Conservation (phyloP, 164 flowering plant species). For the Paratinospora sagittata region DNA sequence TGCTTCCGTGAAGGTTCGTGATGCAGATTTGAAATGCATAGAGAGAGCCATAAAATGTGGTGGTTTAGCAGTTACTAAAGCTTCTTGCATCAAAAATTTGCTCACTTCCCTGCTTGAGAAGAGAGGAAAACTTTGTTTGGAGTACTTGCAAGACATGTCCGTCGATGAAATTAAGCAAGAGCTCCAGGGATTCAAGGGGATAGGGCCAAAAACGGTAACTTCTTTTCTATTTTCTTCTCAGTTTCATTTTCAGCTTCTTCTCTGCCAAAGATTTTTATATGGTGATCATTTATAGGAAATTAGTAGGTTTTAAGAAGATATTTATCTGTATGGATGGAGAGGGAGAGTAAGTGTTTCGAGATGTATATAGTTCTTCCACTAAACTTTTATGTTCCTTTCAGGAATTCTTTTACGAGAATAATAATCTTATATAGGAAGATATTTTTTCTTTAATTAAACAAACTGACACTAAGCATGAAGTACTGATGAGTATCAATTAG, state of each 20-base stretch:
- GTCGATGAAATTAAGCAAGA: slow-evolving; percentile 74
- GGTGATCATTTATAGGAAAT: background rate
- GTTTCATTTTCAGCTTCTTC: background rate
- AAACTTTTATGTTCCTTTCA: too few species aligned
- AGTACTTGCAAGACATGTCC: slow-evolving; percentile 64
- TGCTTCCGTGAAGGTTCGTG: slow-evolving; percentile 50
- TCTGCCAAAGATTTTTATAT: background rate
- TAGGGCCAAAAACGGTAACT: slow-evolving; percentile 90
- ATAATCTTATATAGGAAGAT: too few species aligned
- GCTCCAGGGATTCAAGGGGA: slow-evolving; percentile 71
- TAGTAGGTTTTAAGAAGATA: background rate
- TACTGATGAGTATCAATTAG: too few species aligned
- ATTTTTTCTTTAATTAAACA: too few species aligned
- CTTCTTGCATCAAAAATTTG: slow-evolving; percentile 71
- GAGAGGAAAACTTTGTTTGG: slow-evolving; percentile 74
- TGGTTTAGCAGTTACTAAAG: slow-evolving; percentile 79
- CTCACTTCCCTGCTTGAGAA: slow-evolving; percentile 48
- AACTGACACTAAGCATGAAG: too few species aligned
- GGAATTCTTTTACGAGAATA: too few species aligned
- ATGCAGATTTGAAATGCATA: slow-evolving; percentile 53
- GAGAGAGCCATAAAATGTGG: slow-evolving; percentile 87
- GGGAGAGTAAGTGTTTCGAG: too few species aligned
- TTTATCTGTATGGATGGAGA: background rate
- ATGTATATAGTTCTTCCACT: too few species aligned
- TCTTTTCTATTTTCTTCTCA: background rate